Evolutionary conservation across 768 basidiomycete genomes (phyloP), one percentile per base, ranked within the genome.

Genomic region (Russula ochroleuca): DNA sequence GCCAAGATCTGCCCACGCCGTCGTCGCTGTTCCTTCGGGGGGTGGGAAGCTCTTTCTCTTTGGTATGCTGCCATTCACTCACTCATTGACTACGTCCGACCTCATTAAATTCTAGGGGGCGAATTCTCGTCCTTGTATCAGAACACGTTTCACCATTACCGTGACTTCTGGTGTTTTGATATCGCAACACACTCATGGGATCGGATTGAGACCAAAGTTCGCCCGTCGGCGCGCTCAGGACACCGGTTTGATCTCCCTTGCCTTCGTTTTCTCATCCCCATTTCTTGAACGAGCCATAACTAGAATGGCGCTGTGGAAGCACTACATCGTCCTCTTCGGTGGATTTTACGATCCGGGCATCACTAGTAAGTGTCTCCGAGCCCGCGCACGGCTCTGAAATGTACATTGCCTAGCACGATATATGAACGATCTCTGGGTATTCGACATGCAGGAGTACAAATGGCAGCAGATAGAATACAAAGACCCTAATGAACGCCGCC

Each of bases 241-340:
- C 91, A 93, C 74, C 79, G 93, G 85, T 89, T 64, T 57, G 80
- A 65, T 19, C 49, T 41, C 21, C 40, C 21, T 31, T 54, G 17
- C n/a, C 5, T 28, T n/a, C 2, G 6, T 40, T 37, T 56, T 31
- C 15, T 45, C 19, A 40, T 25, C 49, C 23, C 61, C 6, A 21
- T 17, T 19, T 7, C 37, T 49, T 47, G 59, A 64, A 45, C 23
- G n/a, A 19, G 19, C 10, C 11, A 37, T 35, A 38, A n/a, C 31
- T 53, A 90, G 90, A 40, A 93, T 94, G 91, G 88, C 88, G 0
- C 77, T 89, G 49, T 96, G 90, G 90, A 96, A 95, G 71, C 88
- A 95, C 57, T 85, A 81, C 60, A 82, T 95, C 31, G 80, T 95
- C 41, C 78, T 96, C 0, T 97, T 95, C 70, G 94, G 93, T 5